Base-by-base conservation (phyloP, 345 rosid species). In the Eucalyptus virginea region DNA sequence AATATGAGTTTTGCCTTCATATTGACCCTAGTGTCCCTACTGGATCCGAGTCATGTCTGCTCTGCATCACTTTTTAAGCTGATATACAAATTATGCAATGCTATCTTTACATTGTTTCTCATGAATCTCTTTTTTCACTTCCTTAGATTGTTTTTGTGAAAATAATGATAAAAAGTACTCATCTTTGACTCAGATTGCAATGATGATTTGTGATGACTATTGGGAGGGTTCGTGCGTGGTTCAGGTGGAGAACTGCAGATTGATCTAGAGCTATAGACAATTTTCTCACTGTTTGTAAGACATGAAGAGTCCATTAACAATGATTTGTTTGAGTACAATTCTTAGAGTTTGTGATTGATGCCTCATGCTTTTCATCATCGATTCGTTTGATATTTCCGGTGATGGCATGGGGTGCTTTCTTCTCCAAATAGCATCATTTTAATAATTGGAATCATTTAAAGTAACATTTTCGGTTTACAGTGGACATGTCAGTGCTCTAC, bases 151-250 rank as follows among this genome's bases (percentile, higher is more conserved):
- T 40, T 77, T 77, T 40, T 40, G 85, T 89, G 26, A 89, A 89
- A 87, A 48, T 91, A 89, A 80, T 48, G 40, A 81, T 88, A 88
- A 92, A 94, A 92, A 95, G 94, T 89, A 88, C 91, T 91, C 92
- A 91, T 95, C 92, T 96, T 88, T 94, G 94, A 91, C 94, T 94
- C 99, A 96, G 98, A 95, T 96, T 96, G 98, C 98, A 96, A 94
- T 94, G 99, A 97, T 94, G 98, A 95, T 96, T 98, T 96, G 96
- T 97, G 97, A 96, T 97, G 97, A 93, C 92, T 94, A 88, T 94
- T 86, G 92, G 65, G 92, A 92, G 92, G 92, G 92, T 92, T 94
- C 94, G 56, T 88, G 90, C 92, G 89, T 89, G 92, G 94, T 91
- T 91, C 93, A 94, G 98, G 96, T 95, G 95, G 91, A 86, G 90